Evolutionary conservation across 352 stramenopile species (phyloP), one percentile per base, ranked within the genome.

Genomic region (Globisporangium megalacanthum): DNA sequence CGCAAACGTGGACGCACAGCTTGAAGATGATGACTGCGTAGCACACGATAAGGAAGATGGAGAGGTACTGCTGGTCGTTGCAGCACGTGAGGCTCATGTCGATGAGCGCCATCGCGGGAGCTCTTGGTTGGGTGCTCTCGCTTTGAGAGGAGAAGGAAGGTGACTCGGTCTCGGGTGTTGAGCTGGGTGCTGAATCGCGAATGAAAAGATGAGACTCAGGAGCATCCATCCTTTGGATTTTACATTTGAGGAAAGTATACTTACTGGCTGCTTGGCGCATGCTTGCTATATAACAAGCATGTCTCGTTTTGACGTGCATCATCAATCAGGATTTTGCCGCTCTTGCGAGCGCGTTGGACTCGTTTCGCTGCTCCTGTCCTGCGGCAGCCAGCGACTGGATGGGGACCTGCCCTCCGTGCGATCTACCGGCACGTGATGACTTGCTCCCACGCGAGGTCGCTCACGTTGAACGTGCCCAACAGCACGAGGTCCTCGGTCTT

Each of bases 1-100:
- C 15, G n/a, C 45, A 42, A 20, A 41, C 6, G 14, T 7, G 17
- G 3, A 55, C 22, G 25, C 14, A 94, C 82, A 94, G 72, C 63
- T 94, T 94, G 61, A 94, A 89, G 69, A 96, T 96, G 60, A 80
- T 66, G 54, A 96, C 48, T 8, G 82, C 69, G 73, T 96, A 96
- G 65, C 70, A 79, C 51, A 83, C 52, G 77, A 96, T 92, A 69
- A 96, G 78, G 73, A 93, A 94, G 66, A 94, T 92, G 50, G 79
- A 88, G 47, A 87, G 69, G 52, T 83, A 88, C 59, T 96, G 86
- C 59, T 86, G 73, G 67, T 94, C 83, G 62, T 94, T 96, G 80
- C 86, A 96, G 79, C 86, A 96, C 65, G 75, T 70, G 58, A 93
- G 76, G 45, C 64, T 79, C 70, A 65, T 79, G 60, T 91, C 77